These are phyloP conservation scores for Przewalskia tangutica DNA, from an alignment of 257 asterid species.

Conservation along the genomic window DNA sequence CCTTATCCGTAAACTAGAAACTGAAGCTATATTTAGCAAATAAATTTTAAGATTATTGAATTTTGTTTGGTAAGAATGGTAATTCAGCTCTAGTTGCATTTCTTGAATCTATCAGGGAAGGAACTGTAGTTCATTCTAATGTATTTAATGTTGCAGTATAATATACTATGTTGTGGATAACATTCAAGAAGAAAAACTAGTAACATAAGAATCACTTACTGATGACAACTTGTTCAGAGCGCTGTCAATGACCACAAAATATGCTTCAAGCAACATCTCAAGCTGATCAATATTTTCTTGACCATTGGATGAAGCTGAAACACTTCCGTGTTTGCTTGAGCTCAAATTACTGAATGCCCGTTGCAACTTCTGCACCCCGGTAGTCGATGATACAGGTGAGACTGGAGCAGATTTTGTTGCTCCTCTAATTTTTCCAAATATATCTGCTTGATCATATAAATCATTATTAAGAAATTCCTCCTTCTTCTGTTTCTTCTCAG, in stretches of 20 bases:
- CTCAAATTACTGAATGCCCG: constrained; percentile 81
- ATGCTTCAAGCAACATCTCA: constrained; percentile 96
- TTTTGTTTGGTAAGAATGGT: background rate
- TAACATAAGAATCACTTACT: constrained; percentile 34
- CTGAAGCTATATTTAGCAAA: background rate
- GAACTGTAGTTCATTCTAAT: background rate
- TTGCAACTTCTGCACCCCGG: constrained; percentile 49
- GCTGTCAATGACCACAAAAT: constrained; percentile 73
- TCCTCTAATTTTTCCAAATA: constrained; percentile 21
- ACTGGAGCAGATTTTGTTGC: constrained; percentile 66
- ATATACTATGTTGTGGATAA: background rate
- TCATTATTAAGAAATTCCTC: constrained; percentile 43
- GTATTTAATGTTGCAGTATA: background rate
- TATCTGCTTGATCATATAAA: constrained; percentile 30
- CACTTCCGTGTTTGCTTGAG: constrained; percentile 74
- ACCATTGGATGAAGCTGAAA: constrained; percentile 51
- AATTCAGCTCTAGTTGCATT: background rate
- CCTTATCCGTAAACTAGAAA: background rate
- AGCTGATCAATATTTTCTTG: constrained; percentile 89
- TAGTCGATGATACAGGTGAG: constrained; percentile 64
- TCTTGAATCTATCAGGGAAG: background rate
- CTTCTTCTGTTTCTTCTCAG: constrained; percentile 83
- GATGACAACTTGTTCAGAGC: constrained; percentile 83
- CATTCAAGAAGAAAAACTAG: background rate
- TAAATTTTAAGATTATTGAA: background rate